Evolutionary conservation across 1,139 yeast genomes (phyloP).

Genomic region (Nakaseomyces uthaithaninus): DNA sequence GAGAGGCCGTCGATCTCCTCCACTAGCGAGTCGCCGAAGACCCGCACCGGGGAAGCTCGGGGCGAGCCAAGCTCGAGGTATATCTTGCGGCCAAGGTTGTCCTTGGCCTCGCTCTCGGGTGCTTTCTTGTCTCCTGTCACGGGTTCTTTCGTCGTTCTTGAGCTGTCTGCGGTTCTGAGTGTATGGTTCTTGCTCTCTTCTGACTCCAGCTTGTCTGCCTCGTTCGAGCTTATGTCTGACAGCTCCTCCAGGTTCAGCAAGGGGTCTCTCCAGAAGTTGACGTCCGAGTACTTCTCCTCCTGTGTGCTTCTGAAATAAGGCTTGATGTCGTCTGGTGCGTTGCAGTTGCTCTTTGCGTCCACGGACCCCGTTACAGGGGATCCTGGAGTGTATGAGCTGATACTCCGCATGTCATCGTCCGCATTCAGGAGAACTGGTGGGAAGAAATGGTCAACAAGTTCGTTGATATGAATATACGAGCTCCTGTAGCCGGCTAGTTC

Average conservation of each 20-base stretch:
- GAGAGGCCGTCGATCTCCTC: slow-evolving; percentile 12
- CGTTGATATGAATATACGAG: slow-evolving; percentile 83
- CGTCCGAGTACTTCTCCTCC: slow-evolving; percentile 72
- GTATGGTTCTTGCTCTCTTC: slow-evolving; percentile 4
- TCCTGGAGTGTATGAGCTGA: slow-evolving; percentile 25
- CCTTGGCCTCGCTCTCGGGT: not conserved
- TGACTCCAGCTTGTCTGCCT: not conserved
- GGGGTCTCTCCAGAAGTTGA: slow-evolving; percentile 88
- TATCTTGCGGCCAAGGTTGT: slow-evolving; percentile 24
- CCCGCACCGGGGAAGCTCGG: slow-evolving; percentile 25
- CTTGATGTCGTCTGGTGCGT: slow-evolving; percentile 2
- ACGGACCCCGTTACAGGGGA: slow-evolving; percentile 19
- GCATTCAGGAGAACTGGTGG: slow-evolving; percentile 60
- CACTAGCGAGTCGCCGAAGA: slow-evolving; percentile 6
- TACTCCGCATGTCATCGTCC: slow-evolving; percentile 29
- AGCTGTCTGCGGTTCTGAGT: not conserved
- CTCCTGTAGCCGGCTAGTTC: slow-evolving; percentile 91
- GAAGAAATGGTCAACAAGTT: slow-evolving; percentile 92
- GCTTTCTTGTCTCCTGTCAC: not conserved
- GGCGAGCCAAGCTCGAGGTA: slow-evolving; percentile 31
- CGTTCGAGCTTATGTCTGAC: slow-evolving; percentile 26
- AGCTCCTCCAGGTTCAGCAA: slow-evolving; percentile 45
- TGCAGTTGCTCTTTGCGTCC: not conserved
- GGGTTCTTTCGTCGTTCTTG: not conserved
- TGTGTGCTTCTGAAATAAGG: slow-evolving; percentile 30